Evolutionary conservation across 2,329 filamentous ascomycete genomes (phyloP).

Genomic region (Remersonia thermophila): DNA sequence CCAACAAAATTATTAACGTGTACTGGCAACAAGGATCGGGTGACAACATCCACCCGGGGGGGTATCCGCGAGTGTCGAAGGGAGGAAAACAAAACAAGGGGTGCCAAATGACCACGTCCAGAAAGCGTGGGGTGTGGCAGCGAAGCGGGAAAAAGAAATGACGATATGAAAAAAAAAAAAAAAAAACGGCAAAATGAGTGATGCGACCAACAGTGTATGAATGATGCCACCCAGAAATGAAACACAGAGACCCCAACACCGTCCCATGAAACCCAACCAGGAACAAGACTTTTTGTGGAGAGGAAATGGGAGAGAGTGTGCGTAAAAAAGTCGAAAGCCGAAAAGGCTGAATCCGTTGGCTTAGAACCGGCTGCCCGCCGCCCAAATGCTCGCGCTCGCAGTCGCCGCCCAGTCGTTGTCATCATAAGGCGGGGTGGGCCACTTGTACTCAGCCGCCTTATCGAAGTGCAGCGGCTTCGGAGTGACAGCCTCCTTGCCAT

Average conservation of each 20-base stretch:
- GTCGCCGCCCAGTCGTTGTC: constrained; percentile 84
- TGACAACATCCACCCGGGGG: constrained; percentile 5
- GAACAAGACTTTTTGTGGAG: constrained; percentile 6
- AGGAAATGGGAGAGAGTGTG: neutral
- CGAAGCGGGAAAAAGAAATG: too few species aligned
- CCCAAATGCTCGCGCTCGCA: constrained; percentile 70
- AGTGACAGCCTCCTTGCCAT: constrained; percentile 46
- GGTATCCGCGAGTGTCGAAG: constrained; percentile 9
- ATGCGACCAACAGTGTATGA: constrained; percentile 8
- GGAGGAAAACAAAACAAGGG: neutral
- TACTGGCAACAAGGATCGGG: constrained; percentile 2
- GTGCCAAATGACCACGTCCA: constrained; percentile 3
- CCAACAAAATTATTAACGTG: constrained; percentile 6
- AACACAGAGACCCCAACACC: constrained; percentile 7
- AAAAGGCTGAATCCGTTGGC: too few species aligned
- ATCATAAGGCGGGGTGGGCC: constrained; percentile 92
- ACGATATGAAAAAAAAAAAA: neutral
- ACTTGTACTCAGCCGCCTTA: constrained; percentile 53
- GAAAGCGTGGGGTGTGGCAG: constrained; percentile 1
- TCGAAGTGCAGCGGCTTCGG: constrained; percentile 61
- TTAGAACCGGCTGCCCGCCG: constrained; percentile 53
- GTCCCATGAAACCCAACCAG: constrained; percentile 11
- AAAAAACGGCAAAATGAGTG: too few species aligned
- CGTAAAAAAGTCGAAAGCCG: constrained; percentile 12
- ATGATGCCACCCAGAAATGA: constrained; percentile 10